Base-by-base conservation (phyloP, 768 basidiomycete species). In the Russula emetica region DNA sequence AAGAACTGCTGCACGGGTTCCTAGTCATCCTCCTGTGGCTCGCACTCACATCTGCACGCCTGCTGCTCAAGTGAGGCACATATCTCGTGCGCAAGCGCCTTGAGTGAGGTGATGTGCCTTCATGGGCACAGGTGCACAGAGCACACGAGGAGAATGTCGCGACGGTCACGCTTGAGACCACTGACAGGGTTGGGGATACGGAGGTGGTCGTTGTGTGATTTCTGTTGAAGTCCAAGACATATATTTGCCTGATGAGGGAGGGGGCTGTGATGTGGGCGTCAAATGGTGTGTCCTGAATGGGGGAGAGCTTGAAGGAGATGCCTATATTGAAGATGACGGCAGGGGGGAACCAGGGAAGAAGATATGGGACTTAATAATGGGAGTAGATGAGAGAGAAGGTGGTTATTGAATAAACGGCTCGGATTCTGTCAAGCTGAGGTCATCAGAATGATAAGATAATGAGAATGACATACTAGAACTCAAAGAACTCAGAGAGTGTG, bases 391-490 rank as follows among this genome's bases (percentile, higher is more conserved):
- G 9, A 28, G 4, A 20, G 62, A 40, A 28, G 61, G 51, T 6
- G 50, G 55, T n/a, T 66, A 71, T 34, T 47, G 65, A 34, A 71
- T 64, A 7, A 50, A 74, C 11, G 73, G 66, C 62, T 77, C 77
- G n/a, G 70, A 69, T 63, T 71, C 78, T 77, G 80, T 70, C 72
- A 78, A 64, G 76, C 76, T 74, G 40, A 78, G 75, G 67, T 90
- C 90, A 60, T 93, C 90, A 0, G 91, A 92, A 66, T 92, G 86
- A 65, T 88, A 87, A 20, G 82, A 83, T 4, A 81, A 82, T 54
- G 83, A 67, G 70, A 78, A 84, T 0, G 82, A 83, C 60, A 71
- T 66, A 7, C 66, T 69, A 13, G 76, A 77, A 18, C 63, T 71
- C 47, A 72, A 54, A 6, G 78, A 78, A 40, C 73, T 75, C 5